These are phyloP conservation scores for Sporobolomyces pararoseus DNA, from an alignment of 768 basidiomycete species.

Conservation along the genomic window DNA sequence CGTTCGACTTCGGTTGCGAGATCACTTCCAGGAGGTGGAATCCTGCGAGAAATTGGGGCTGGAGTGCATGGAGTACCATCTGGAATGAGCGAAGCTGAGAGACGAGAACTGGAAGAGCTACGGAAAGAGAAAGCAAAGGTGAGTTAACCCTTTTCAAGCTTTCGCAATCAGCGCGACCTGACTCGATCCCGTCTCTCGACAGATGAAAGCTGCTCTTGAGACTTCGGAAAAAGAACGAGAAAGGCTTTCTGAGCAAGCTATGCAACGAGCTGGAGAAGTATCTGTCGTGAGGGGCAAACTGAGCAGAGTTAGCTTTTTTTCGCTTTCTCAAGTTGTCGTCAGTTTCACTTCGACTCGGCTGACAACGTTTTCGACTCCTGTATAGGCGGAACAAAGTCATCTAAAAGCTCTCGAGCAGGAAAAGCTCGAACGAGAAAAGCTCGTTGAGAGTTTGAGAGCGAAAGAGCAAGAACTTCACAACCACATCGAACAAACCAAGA, in stretches of 20 bases:
- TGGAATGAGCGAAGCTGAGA: constrained; percentile 1
- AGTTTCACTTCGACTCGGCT: neutral
- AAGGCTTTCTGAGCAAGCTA: neutral
- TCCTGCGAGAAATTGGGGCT: neutral
- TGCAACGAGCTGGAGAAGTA: neutral
- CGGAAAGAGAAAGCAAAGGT: constrained; percentile 24
- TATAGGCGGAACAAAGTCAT: constrained; percentile 23
- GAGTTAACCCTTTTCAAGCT: neutral
- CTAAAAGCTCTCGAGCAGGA: neutral
- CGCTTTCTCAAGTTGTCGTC: neutral
- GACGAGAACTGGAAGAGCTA: constrained; percentile 19
- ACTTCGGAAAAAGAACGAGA: neutral
- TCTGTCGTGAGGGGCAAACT: neutral
- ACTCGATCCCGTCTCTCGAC: neutral
- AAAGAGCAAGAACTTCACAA: constrained; percentile 27
- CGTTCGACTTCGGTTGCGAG: neutral
- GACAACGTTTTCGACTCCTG: neutral
- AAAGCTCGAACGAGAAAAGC: neutral
- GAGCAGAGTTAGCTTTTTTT: neutral
- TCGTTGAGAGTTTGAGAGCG: neutral
- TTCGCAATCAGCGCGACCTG: neutral
- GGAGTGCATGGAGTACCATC: too few relatives aligned
- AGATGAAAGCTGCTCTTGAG: neutral
- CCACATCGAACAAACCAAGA: neutral
- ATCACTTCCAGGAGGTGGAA: neutral